phyloP scores from a whole-genome alignment of 805 yeast species.

The Blastobotrys chiropterorum region DNA sequence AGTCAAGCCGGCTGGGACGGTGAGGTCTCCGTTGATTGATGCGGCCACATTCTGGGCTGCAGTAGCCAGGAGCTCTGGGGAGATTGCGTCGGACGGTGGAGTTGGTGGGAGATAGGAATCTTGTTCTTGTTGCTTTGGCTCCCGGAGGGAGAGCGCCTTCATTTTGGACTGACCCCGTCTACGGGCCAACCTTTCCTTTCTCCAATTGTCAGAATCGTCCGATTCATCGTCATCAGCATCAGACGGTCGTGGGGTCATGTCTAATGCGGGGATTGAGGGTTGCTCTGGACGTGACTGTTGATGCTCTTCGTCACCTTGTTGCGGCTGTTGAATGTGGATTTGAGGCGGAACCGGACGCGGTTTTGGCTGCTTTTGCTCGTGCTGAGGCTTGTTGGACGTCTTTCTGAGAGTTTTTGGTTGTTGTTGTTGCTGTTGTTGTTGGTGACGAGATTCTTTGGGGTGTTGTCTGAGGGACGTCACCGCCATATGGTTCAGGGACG shows the following conservation, averaged over 20 bases:
- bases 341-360: neutral
- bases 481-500: neutral
- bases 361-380: too few species aligned
- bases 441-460: neutral
- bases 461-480: neutral
- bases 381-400: constrained; percentile 2
- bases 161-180: neutral
- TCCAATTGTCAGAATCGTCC: constrained; percentile 1
- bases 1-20: constrained; percentile 5
- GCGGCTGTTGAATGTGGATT: neutral
- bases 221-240: neutral
- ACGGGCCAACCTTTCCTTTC: neutral
- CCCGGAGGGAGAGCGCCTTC: neutral
- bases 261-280: neutral
- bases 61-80: neutral
- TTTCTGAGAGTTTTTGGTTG: constrained; percentile 1
- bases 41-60: constrained; percentile 1
- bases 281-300: too few species aligned
- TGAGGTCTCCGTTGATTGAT: neutral
- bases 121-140: neutral
- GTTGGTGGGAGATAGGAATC: neutral
- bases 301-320: too few species aligned
- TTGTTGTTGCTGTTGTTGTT: constrained; percentile 4
- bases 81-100: neutral
- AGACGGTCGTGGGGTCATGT: neutral